Evolutionary conservation across 257 asterid species (phyloP).

Genomic region (Primulina huaijiensis): DNA sequence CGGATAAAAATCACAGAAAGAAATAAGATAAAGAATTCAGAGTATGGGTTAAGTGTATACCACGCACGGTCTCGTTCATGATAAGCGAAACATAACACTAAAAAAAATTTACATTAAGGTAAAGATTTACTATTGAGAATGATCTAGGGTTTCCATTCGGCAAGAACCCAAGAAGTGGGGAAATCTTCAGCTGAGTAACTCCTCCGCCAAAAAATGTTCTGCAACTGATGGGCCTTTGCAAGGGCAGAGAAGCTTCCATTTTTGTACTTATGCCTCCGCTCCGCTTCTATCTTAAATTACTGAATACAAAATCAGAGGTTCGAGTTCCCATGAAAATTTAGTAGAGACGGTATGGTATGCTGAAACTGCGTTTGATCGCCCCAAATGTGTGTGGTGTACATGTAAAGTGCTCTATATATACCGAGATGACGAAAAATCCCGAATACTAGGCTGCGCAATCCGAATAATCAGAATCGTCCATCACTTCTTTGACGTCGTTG

Average conservation of each 20-base stretch:
- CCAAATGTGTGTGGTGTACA: neutral
- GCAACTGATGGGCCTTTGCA: conserved; percentile 47
- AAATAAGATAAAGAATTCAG: conserved; percentile 14
- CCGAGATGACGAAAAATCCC: too few relatives aligned
- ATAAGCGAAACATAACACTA: neutral
- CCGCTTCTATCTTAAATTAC: neutral
- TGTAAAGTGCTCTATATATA: neutral
- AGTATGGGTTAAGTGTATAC: neutral
- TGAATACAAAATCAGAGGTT: neutral
- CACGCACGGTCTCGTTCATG: neutral
- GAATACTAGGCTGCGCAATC: neutral
- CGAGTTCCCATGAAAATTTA: neutral
- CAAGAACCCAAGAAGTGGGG: conserved; percentile 54
- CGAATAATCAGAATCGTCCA: conserved; percentile 36
- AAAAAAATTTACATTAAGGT: neutral
- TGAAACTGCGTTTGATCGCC: neutral
- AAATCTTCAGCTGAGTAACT: conserved; percentile 42
- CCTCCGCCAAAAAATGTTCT: conserved; percentile 29
- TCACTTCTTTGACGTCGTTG: neutral
- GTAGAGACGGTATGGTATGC: neutral
- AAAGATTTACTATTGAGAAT: conserved; percentile 1
- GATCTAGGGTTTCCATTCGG: conserved; percentile 57
- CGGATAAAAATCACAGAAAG: neutral
- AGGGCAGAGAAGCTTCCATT: conserved; percentile 71
- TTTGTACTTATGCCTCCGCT: neutral